Evolutionary conservation across 139 green algal species (phyloP).

Genomic region (Pleodorina starrii): DNA sequence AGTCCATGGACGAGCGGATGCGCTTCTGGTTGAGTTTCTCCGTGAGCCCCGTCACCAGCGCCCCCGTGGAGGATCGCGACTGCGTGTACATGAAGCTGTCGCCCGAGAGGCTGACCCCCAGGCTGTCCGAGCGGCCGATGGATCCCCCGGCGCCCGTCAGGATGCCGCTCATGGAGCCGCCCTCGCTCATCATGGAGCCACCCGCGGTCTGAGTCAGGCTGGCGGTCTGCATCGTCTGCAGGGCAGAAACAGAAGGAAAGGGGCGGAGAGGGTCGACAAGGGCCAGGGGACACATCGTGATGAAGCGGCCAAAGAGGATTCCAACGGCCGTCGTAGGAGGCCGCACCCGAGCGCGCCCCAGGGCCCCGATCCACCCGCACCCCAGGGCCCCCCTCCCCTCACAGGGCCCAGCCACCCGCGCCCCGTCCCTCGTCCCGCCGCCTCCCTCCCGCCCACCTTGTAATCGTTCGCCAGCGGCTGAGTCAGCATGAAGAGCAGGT

Average conservation of each 20-base stretch:
- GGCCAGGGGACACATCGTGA: background rate
- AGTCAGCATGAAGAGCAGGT: constrained; percentile 59
- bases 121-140: constrained; percentile 41
- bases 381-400: no score
- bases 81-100: constrained; percentile 55
- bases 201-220: constrained; percentile 44
- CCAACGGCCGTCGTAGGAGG: no score
- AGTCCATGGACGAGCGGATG: constrained; percentile 57
- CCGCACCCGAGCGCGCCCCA: no score
- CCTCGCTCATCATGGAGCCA: constrained; percentile 31
- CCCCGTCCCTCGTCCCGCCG: background rate
- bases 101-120: constrained; percentile 35
- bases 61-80: constrained; percentile 61
- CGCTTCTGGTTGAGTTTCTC: constrained; percentile 80
- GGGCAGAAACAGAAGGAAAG: background rate
- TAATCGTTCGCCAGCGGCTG: constrained; percentile 55
- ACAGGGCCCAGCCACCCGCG: no score
- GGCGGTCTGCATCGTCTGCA: constrained; percentile 33
- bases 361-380: no score
- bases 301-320: background rate
- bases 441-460: constrained; percentile 9
- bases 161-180: constrained; percentile 50
- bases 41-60: constrained; percentile 69
- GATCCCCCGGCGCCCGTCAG: constrained; percentile 18
- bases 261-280: background rate